Evolutionary conservation across 768 basidiomycete species (phyloP), one percentile per base, ranked within the genome.

Genomic region (Tephrocybe sp.): DNA sequence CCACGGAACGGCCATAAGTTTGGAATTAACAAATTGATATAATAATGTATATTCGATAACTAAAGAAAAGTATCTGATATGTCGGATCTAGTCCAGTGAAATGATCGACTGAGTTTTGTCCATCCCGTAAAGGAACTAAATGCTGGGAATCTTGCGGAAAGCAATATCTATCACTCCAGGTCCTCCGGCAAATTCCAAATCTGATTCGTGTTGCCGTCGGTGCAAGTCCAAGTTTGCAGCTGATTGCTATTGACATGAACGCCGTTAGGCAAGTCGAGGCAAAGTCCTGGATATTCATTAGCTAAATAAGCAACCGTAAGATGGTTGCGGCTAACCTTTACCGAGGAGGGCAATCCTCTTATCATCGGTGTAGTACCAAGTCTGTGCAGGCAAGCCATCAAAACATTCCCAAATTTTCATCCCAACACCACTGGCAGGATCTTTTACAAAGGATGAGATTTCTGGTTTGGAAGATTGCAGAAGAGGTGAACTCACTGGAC

Each of bases 351-450:
- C 58, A 36, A 72, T 61, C 30, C 60, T 57, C n/a, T 59, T 59
- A 45, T 70, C 63, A 20, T 51, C 48, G 5, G 62, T 69, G 30
- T 64, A 69, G 37, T 48, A 63, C 70, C 72, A 73, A 14, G 63
- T 54, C 46, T 73, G 72, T 2, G 70, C 68, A 6, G 69, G 62
- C 20, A 71, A 59, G 21, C 61, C 60, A 23, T 63, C 61, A 45
- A 55, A 67, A 50, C 71, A 73, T 37, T 64, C 53, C 69, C 71
- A 70, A n/a, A 73, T 68, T 56, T 71, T 71, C 60, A 70, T 55
- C 0, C 61, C 62, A 10, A 65, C 57, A 1, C 65, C 68, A 24
- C 62, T 70, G 37, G 50, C 64, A 4, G 69, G 67, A 32, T 20
- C 66, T 68, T 42, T 9, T 7, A 7, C 11, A 18, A 12, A 8